Percentiles rank a stretch among this genome's conserved stretches.
Conservation (phyloP, 2,329 filamentous ascomycete genomes). For the Grosmannia serpens region DNA sequence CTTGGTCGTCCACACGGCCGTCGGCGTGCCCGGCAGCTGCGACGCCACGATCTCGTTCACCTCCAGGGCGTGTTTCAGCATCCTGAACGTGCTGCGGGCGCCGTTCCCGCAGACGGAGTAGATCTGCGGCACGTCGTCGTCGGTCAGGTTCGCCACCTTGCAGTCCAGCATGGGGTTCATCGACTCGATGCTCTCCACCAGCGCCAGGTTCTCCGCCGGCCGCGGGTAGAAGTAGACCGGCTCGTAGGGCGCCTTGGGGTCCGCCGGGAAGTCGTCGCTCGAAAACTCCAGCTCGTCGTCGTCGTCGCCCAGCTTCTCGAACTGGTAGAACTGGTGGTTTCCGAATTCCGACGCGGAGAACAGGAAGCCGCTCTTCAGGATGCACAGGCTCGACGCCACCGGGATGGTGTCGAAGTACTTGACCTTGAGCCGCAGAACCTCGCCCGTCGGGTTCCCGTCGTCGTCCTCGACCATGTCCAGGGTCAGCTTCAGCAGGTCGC, state of each 20-base stretch:
- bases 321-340: conserved; percentile 91
- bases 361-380: conserved; percentile 89
- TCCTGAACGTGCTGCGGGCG: conserved; percentile 80
- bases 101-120: conserved; percentile 86
- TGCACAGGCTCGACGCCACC: conserved; percentile 74
- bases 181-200: conserved; percentile 75
- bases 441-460: conserved; percentile 64
- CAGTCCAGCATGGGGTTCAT: conserved; percentile 88
- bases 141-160: conserved; percentile 80
- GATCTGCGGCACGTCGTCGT: conserved; percentile 92
- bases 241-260: conserved; percentile 58
- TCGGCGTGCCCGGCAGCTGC: conserved; percentile 76
- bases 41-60: conserved; percentile 95
- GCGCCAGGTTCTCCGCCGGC: conserved; percentile 65
- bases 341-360: conserved; percentile 89
- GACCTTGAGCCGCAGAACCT: conserved; percentile 75
- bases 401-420: conserved; percentile 98
- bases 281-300: conserved; percentile 79
- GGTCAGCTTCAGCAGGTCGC: conserved; percentile 95
- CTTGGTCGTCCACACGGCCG: conserved; percentile 92
- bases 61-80: conserved; percentile 82
- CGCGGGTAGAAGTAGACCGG: conserved; percentile 81
- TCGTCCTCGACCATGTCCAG: conserved; percentile 82
- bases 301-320: conserved; percentile 93
- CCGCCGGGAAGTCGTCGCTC: conserved; percentile 71